Conservation (phyloP, 2,329 filamentous ascomycete genomes). For the Aspergillus cejpii region DNA sequence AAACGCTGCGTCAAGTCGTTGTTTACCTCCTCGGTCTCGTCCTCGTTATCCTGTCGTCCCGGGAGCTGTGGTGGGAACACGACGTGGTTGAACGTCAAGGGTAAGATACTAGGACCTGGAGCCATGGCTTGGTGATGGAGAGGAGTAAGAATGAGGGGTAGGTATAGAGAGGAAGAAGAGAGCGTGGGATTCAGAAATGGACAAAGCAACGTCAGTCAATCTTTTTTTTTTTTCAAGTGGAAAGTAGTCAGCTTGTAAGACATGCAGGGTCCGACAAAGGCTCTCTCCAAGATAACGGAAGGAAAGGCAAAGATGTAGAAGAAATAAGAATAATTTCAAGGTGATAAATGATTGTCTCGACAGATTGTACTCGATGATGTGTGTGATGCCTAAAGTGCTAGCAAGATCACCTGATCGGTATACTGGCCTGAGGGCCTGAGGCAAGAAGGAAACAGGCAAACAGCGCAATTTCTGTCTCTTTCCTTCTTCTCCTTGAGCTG, state of each 20-base stretch:
- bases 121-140: constrained; percentile 2
- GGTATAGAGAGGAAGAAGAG: too few relatives aligned
- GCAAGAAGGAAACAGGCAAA: constrained; percentile 6
- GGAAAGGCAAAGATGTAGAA: too few relatives aligned
- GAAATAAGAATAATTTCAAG: too few relatives aligned
- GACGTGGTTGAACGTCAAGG: constrained; percentile 31
- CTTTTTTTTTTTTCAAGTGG: too few relatives aligned
- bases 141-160: background rate
- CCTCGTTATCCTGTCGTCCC: constrained; percentile 27
- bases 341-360: too few relatives aligned
- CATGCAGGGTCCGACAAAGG: too few relatives aligned
- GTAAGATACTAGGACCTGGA: background rate
- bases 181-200: too few relatives aligned
- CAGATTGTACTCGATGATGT: background rate
- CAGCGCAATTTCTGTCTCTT: too few relatives aligned
- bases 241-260: too few relatives aligned
- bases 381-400: background rate
- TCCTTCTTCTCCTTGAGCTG: too few relatives aligned
- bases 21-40: constrained; percentile 21
- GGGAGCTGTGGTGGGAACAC: constrained; percentile 37
- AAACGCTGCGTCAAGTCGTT: constrained; percentile 27
- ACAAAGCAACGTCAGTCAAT: too few relatives aligned
- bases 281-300: too few relatives aligned
- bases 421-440: background rate
- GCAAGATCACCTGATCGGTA: background rate